Percentiles rank a stretch among this genome's conserved stretches.
Conservation (phyloP, 306 rosid species). For the Quercus wislizeni region DNA sequence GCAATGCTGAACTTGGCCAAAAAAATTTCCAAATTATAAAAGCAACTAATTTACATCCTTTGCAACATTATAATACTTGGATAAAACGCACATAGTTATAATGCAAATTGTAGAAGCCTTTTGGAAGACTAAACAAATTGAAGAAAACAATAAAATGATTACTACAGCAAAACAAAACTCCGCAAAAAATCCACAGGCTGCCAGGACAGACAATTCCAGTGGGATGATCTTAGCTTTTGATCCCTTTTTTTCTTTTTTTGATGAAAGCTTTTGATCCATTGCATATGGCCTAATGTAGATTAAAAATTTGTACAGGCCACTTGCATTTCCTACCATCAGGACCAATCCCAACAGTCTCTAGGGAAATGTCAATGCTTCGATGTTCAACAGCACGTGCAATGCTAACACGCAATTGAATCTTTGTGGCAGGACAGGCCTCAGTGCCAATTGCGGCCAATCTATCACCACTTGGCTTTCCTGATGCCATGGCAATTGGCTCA, state of each 20-base stretch:
- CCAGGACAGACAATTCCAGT: not conserved
- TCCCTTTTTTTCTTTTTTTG: too few species aligned
- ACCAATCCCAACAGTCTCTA: constrained; percentile 62
- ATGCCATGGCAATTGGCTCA: constrained; percentile 71
- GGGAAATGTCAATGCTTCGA: constrained; percentile 88
- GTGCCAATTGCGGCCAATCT: constrained; percentile 54
- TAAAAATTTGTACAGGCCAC: constrained; percentile 73
- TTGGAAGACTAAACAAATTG: too few species aligned
- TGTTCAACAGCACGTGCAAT: constrained; percentile 78
- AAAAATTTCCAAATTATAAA: too few species aligned
- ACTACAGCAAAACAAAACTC: too few species aligned
- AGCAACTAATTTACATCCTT: too few species aligned
- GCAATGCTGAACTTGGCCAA: too few species aligned
- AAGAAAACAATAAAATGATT: too few species aligned
- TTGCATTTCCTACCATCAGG: constrained; percentile 48
- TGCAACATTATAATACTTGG: too few species aligned
- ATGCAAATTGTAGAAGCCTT: too few species aligned
- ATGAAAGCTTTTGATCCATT: not conserved
- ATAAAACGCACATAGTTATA: too few species aligned
- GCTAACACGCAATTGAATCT: constrained; percentile 71
- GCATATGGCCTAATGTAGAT: constrained; percentile 36
- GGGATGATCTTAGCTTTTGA: not conserved
- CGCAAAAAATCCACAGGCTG: too few species aligned
- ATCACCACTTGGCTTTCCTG: constrained; percentile 19
- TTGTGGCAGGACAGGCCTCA: constrained; percentile 50